A percentile compares a stretch with the other conserved stretches of the same genome.
phyloP scores from a whole-genome alignment of 192 early-diverging fungal species.

The Cetraspora pellucida region DNA sequence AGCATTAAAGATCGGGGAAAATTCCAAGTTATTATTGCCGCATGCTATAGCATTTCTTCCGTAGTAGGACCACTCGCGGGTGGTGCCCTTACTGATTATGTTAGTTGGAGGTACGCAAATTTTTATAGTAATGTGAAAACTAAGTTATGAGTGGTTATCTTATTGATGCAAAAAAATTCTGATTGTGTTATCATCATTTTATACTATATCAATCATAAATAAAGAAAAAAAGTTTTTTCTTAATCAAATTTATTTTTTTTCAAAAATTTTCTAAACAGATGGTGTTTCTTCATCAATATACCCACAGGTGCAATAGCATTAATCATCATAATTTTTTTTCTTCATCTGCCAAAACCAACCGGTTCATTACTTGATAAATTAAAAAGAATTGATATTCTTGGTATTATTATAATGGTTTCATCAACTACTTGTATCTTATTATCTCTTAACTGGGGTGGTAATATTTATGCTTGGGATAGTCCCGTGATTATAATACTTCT shows the following conservation, averaged over 20 bases:
- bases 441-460: constrained; percentile 76
- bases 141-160: neutral
- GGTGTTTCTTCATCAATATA: constrained; percentile 62
- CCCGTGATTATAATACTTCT: constrained; percentile 59
- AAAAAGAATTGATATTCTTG: constrained; percentile 63
- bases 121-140: neutral
- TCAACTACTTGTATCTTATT: constrained; percentile 63
- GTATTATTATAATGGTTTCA: constrained; percentile 56
- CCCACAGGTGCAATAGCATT: constrained; percentile 59
- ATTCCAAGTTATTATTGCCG: neutral
- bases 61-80: constrained; percentile 63
- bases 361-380: constrained; percentile 60
- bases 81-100: constrained; percentile 59
- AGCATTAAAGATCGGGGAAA: neutral
- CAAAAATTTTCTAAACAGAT: constrained; percentile 36
- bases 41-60: constrained; percentile 52
- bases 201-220: neutral
- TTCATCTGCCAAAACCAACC: constrained; percentile 55
- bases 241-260: too few relatives aligned
- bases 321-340: constrained; percentile 47
- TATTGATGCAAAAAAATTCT: neutral
- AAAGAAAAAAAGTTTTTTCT: too few relatives aligned
- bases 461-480: constrained; percentile 66
- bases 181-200: neutral
- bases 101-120: constrained; percentile 50